Percentiles rank a stretch among this genome's conserved stretches.
Conservation (phyloP, 352 stramenopile genomes). For the Phytopythium helicoides region DNA sequence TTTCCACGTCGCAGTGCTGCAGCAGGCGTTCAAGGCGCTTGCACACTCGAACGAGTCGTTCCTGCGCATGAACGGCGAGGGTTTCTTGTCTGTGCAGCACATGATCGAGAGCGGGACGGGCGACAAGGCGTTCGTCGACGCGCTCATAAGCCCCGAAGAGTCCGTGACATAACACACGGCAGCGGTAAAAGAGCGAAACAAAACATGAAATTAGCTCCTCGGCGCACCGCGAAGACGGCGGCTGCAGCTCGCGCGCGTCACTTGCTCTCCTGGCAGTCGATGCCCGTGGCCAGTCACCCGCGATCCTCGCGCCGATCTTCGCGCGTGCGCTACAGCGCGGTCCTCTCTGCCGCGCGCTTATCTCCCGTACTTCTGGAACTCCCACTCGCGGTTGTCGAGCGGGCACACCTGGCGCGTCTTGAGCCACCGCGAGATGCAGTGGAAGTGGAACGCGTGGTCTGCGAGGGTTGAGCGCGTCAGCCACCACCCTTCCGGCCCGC, state of each 20-base stretch:
- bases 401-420: slow-evolving; percentile 99
- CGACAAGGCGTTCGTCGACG: slow-evolving; percentile 80
- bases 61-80: slow-evolving; percentile 75
- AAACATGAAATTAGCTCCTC: too few relatives aligned
- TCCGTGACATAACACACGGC: slow-evolving; percentile 26
- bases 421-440: slow-evolving; percentile 99
- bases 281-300: too few relatives aligned
- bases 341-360: too few relatives aligned
- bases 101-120: slow-evolving; percentile 70
- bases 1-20: slow-evolving; percentile 81
- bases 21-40: slow-evolving; percentile 80
- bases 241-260: too few relatives aligned
- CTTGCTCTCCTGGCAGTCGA: too few relatives aligned
- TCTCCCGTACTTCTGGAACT: slow-evolving; percentile 97
- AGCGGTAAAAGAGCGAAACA: too few relatives aligned
- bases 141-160: slow-evolving; percentile 77
- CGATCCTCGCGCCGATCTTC: too few relatives aligned
- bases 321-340: too few relatives aligned
- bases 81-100: slow-evolving; percentile 82
- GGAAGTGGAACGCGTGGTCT: slow-evolving; percentile 99
- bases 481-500: background rate
- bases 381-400: slow-evolving; percentile 99
- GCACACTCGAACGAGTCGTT: slow-evolving; percentile 78
- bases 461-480: slow-evolving; percentile 9
- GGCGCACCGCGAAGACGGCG: too few relatives aligned